Evolutionary conservation across 352 stramenopile species (phyloP), one percentile per base, ranked within the genome.

Genomic region (Elongisporangium anandrum): DNA sequence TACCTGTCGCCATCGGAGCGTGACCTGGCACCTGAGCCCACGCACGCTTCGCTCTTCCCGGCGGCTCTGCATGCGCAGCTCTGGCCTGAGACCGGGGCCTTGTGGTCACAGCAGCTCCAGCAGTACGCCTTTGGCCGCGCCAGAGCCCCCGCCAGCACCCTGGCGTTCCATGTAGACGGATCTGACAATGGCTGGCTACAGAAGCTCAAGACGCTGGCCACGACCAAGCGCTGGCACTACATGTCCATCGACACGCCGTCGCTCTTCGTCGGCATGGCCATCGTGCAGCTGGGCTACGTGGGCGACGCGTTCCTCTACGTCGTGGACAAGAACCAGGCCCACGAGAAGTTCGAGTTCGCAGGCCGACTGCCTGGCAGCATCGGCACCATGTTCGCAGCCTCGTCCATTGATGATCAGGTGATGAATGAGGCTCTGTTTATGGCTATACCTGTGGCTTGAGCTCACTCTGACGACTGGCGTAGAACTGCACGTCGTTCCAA

Each of bases 151-250:
- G 45, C 72, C 2, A 4, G 56, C 7, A 57, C 61, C 19, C 52
- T 77, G 22, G 48, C 26, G 24, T 79, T 79, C 60, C 70, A 82
- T 29, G 56, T 56, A 8, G 70, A 82, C 54, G 4, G 29, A 15
- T 8, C 29, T 2, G 9, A 8, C 29, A 19, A 47, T 23, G 50
- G 51, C 23, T 69, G 59, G 59, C 26, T 34, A 4, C 29, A 66
- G 9, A 51, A 49, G 8, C 48, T 64, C 0, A 22, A 61, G 15
- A 56, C 54, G 16, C 22, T 57, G 8, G 68, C 80, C 26, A 50
- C 49, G 21, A 79, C 59, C 49, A 83, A 83, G 63, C 58, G 56
- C 19, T 83, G 74, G 74, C 70, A 83, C 64, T 83, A 79, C 60
- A 63, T 54, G 22, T 79, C 69, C 17, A 48, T 80, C 29, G 65